Percentiles rank a stretch among this genome's conserved stretches.
Evolutionary conservation across 2,329 filamentous ascomycete genomes (phyloP).

Genomic region (Aspergillus brasiliensis): DNA sequence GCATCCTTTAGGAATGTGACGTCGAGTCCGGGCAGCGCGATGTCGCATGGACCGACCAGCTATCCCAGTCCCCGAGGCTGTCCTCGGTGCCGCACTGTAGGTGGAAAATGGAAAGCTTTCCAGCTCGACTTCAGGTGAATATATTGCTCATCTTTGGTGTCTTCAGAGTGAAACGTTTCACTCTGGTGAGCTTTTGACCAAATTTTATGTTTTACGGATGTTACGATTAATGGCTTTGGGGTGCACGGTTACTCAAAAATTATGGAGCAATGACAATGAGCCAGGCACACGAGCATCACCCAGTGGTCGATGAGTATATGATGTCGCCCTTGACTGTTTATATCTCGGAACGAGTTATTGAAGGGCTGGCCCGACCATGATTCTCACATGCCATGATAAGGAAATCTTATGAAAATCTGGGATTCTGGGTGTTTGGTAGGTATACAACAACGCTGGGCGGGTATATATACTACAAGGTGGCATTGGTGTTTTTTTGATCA

Average conservation of each 20-base stretch:
- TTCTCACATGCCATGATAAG: not conserved
- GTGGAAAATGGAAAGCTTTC: slow-evolving; percentile 52
- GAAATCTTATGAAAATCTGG: slow-evolving; percentile 29
- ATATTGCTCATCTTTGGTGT: not conserved
- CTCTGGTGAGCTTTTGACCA: not conserved
- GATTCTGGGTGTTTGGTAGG: slow-evolving; percentile 21
- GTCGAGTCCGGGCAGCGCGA: slow-evolving; percentile 33
- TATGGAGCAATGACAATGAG: slow-evolving; percentile 28
- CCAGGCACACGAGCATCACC: not conserved
- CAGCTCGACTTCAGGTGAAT: slow-evolving; percentile 50
- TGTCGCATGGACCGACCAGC: slow-evolving; percentile 38
- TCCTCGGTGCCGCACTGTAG: slow-evolving; percentile 49
- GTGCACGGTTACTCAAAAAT: slow-evolving; percentile 24
- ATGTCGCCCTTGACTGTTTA: not conserved
- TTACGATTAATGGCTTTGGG: slow-evolving; percentile 32
- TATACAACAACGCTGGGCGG: slow-evolving; percentile 19
- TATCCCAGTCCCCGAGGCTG: slow-evolving; percentile 46
- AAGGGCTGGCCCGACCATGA: slow-evolving; percentile 23
- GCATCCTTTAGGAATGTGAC: slow-evolving; percentile 41
- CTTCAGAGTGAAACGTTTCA: not conserved
- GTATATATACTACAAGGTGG: slow-evolving; percentile 25
- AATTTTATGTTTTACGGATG: slow-evolving; percentile 29
- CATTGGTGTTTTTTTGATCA: slow-evolving; percentile 13
- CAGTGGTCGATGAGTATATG: slow-evolving; percentile 2
- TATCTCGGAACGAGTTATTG: slow-evolving; percentile 7